Evolutionary conservation across 345 rosid species (phyloP), one percentile per base, ranked within the genome.

Genomic region (Hibiscus trionum): DNA sequence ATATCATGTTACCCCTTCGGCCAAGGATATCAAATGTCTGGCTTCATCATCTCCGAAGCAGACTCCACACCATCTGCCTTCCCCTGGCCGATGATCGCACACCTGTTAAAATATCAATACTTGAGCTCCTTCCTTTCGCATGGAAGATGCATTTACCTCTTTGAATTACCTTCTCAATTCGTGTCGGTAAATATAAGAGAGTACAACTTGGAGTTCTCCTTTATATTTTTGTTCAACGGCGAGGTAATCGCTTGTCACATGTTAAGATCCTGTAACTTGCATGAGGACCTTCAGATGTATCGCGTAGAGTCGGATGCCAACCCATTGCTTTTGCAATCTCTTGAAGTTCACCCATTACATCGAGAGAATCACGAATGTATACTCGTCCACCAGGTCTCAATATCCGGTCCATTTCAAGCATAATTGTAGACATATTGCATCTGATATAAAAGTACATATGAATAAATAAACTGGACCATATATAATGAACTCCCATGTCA

Each of bases 371-470:
- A 47, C 96, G 90, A 11, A 95, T 90, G 74, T 92, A 92, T 64
- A 74, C 98, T 73, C 74, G 87, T 61, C 99, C 99, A 69, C 98
- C 99, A 62, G 99, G 99, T 80, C 99, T 89, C 64, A 95, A 79
- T 1, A 95, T 90, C 72, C 99, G 86, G 76, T 95, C 99, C 99
- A 95, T 95, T 86, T 95, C 98, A 17, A 95, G 90, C 99, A 95
- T 89, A 62, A 92, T 90, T 0, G 88, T 83, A 42, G 97, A 87
- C 86, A 92, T 82, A 55, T 86, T 92, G 77, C 99, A 95, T 75
- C 99, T 95, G 84, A 80, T 52, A 64, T 61, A 37, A 69, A 47
- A 47, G 60, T 11, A 66, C 35, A 66, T 4, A 52, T 56, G 3
- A n/a, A 27, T 11, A 4, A 26, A 61, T 56, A 21, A 71, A 72